phyloP scores from a whole-genome alignment of 768 basidiomycete species.

The Ramaria sp. region DNA sequence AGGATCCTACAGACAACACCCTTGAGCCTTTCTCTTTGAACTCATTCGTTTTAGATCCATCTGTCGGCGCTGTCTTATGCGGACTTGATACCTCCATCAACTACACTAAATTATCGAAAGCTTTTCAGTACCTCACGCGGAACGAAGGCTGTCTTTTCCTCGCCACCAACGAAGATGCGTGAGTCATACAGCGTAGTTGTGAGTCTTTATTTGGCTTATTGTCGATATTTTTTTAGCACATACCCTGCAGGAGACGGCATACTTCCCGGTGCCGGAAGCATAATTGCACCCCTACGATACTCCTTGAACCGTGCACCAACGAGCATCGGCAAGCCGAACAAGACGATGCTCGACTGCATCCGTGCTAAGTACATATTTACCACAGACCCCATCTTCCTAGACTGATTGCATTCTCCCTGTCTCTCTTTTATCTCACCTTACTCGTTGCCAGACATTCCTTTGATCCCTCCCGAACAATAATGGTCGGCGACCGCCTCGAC shows the following conservation, averaged over 20 bases:
- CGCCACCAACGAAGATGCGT: slow-evolving; percentile 73
- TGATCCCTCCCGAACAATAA: slow-evolving; percentile 79
- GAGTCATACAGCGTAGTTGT: not conserved
- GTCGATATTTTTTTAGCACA: slow-evolving; percentile 40
- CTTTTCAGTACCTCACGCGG: slow-evolving; percentile 79
- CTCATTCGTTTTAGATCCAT: slow-evolving; percentile 62
- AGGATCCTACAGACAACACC: slow-evolving; percentile 82
- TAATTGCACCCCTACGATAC: slow-evolving; percentile 73
- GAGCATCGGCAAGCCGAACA: slow-evolving; percentile 84
- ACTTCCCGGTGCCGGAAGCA: slow-evolving; percentile 77
- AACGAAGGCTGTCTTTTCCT: slow-evolving; percentile 77
- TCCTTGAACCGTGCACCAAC: slow-evolving; percentile 62
- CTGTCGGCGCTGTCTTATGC: slow-evolving; percentile 88
- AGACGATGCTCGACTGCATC: slow-evolving; percentile 89
- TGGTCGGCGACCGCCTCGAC: slow-evolving; percentile 92
- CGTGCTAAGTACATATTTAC: slow-evolving; percentile 45
- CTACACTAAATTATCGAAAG: slow-evolving; percentile 91
- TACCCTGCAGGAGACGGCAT: slow-evolving; percentile 66
- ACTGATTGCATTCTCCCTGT: not conserved
- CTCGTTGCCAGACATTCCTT: slow-evolving; percentile 55
- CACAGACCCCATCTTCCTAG: too few species aligned
- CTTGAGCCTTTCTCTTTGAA: slow-evolving; percentile 57
- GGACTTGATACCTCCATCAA: slow-evolving; percentile 81
- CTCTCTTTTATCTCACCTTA: not conserved
- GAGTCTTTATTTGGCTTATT: not conserved